Evolutionary conservation across 202 grass and related monocot species (phyloP).

Genomic region (Bolboschoenoplectus hybrid): DNA sequence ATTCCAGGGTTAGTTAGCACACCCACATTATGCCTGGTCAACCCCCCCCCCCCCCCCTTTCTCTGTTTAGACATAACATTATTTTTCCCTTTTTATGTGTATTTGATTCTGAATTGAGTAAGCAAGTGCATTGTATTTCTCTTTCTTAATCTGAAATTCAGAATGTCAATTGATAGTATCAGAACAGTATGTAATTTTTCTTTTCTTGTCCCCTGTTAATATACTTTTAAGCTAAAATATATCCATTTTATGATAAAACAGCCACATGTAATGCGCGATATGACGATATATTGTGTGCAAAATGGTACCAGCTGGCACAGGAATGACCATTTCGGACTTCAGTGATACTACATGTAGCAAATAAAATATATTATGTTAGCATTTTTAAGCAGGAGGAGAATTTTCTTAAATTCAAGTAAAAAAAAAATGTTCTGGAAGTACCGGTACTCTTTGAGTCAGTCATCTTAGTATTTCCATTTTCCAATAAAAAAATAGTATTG

Average conservation of each 20-base stretch:
- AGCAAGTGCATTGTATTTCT: background rate
- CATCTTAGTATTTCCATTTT: slow-evolving; percentile 21
- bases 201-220: background rate
- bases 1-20: slow-evolving; percentile 82
- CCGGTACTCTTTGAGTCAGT: slow-evolving; percentile 9
- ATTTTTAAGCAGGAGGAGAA: background rate
- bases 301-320: background rate
- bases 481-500: background rate
- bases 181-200: background rate
- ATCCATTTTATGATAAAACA: background rate
- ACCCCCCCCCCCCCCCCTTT: slow-evolving; percentile 20
- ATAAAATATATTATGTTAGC: background rate
- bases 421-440: background rate
- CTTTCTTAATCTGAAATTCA: background rate
- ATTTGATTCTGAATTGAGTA: background rate
- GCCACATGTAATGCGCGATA: background rate
- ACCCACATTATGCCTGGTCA: slow-evolving; percentile 79
- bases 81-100: slow-evolving; percentile 1
- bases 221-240: background rate
- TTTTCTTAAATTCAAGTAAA: background rate
- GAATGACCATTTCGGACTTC: background rate
- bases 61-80: background rate
- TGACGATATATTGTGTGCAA: background rate
- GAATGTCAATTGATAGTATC: background rate
- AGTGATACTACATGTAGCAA: background rate